A percentile compares a stretch with the other conserved stretches of the same genome.
Evolutionary conservation across 228 moss, liverwort and hornwort species (phyloP).

Genomic region (Sphagnum fallax): DNA sequence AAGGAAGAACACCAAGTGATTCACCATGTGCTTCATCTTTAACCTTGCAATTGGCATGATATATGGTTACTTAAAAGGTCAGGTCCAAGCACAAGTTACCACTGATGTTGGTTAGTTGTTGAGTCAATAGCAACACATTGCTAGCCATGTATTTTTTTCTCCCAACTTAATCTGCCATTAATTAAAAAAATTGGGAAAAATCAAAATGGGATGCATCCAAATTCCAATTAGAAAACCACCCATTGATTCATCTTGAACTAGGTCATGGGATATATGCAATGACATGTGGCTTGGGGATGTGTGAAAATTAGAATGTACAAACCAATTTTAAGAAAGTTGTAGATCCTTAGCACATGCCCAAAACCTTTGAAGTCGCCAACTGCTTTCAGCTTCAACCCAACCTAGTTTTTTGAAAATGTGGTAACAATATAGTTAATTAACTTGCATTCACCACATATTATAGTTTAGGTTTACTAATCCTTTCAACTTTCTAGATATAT

Average conservation of each 20-base stretch:
- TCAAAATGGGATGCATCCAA: not conserved
- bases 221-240: not conserved
- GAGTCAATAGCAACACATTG: constrained; percentile 86
- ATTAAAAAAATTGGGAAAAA: not conserved
- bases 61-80: constrained; percentile 66
- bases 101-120: constrained; percentile 94
- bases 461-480: not conserved
- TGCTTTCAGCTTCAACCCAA: constrained; percentile 81
- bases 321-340: constrained; percentile 82
- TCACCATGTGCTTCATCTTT: constrained; percentile 25
- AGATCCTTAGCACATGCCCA: constrained; percentile 73
- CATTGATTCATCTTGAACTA: not conserved
- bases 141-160: constrained; percentile 94
- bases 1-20: constrained; percentile 79
- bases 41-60: constrained; percentile 1
- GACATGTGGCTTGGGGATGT: too few relatives aligned
- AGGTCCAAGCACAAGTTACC: constrained; percentile 83
- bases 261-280: not conserved
- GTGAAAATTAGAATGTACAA: constrained; percentile 3
- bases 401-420: constrained; percentile 71
- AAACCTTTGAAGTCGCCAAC: constrained; percentile 78
- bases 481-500: too few relatives aligned
- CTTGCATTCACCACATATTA: constrained; percentile 23
- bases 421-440: constrained; percentile 78
- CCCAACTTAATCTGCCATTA: constrained; percentile 77